phyloP scores from a whole-genome alignment of 768 basidiomycete species.

The Cystobasidium ongulense region DNA sequence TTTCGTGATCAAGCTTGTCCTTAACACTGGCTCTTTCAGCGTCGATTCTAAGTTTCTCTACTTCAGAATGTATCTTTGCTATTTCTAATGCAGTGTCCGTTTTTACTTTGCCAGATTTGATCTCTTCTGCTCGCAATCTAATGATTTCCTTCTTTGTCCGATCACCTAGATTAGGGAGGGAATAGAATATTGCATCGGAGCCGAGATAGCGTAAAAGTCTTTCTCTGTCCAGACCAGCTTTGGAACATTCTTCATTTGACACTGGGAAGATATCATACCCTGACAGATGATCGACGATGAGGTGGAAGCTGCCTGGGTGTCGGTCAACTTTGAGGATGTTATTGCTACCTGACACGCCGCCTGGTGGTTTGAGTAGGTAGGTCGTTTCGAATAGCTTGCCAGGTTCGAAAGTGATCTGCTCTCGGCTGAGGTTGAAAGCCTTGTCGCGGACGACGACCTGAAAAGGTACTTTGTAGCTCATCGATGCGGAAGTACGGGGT shows the following conservation, averaged over 20 bases:
- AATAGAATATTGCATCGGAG: neutral
- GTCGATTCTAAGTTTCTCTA: neutral
- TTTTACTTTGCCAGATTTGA: neutral
- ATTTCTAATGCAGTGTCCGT: neutral
- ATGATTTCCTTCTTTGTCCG: neutral
- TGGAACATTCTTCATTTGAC: neutral
- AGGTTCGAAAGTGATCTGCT: neutral
- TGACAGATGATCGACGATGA: neutral
- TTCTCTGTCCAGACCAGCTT: neutral
- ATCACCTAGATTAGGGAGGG: neutral
- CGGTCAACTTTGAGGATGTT: constrained; percentile 6
- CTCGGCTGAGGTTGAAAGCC: neutral
- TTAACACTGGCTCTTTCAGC: neutral
- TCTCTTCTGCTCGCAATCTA: neutral
- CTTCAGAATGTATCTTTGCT: constrained; percentile 1
- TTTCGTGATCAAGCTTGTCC: neutral
- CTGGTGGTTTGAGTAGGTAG: neutral
- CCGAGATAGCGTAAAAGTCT: neutral
- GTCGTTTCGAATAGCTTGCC: neutral
- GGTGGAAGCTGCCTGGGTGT: neutral
- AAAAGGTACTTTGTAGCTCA: neutral
- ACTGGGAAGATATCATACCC: neutral
- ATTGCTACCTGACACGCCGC: neutral
- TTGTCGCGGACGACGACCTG: constrained; percentile 8
- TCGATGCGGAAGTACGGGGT: neutral